These are phyloP conservation scores for Boletellus sp. DNA, from an alignment of 768 basidiomycete species.

Conservation along the genomic window DNA sequence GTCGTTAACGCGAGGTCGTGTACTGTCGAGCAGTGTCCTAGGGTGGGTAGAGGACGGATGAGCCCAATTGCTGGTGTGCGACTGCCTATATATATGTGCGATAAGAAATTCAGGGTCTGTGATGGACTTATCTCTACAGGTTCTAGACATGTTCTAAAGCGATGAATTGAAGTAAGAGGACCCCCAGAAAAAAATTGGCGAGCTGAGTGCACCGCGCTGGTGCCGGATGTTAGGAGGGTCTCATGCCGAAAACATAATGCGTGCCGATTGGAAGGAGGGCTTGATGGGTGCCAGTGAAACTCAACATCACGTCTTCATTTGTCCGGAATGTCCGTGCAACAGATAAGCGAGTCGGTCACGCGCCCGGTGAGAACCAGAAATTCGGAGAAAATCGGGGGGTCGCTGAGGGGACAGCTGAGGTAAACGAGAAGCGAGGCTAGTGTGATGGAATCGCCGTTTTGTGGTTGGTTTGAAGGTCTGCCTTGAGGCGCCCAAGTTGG, in stretches of 20 bases:
- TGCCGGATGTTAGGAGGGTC: slow-evolving; percentile 18
- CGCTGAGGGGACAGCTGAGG: slow-evolving; percentile 25
- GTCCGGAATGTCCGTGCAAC: slow-evolving; percentile 24
- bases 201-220: slow-evolving; percentile 7
- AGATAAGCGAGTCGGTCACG: slow-evolving; percentile 16
- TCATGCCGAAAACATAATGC: slow-evolving; percentile 18
- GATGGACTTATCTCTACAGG: slow-evolving; percentile 8
- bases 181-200: slow-evolving; percentile 29
- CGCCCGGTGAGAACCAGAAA: slow-evolving; percentile 6
- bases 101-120: slow-evolving; percentile 23
- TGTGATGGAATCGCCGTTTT: slow-evolving; percentile 23
- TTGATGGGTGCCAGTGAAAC: slow-evolving; percentile 1
- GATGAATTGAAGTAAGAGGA: slow-evolving; percentile 32
- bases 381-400: slow-evolving; percentile 5
- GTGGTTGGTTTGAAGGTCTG: slow-evolving; percentile 24
- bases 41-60: slow-evolving; percentile 13
- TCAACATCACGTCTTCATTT: slow-evolving; percentile 33
- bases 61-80: neutral
- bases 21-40: slow-evolving; percentile 7
- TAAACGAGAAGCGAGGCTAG: slow-evolving; percentile 24
- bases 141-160: slow-evolving; percentile 23
- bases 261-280: slow-evolving; percentile 13
- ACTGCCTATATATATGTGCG: slow-evolving; percentile 29
- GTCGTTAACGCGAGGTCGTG: slow-evolving; percentile 21
- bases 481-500: slow-evolving; percentile 29